Base-by-base conservation (phyloP, 2,329 filamentous ascomycete species). In the Didymella exigua region DNA sequence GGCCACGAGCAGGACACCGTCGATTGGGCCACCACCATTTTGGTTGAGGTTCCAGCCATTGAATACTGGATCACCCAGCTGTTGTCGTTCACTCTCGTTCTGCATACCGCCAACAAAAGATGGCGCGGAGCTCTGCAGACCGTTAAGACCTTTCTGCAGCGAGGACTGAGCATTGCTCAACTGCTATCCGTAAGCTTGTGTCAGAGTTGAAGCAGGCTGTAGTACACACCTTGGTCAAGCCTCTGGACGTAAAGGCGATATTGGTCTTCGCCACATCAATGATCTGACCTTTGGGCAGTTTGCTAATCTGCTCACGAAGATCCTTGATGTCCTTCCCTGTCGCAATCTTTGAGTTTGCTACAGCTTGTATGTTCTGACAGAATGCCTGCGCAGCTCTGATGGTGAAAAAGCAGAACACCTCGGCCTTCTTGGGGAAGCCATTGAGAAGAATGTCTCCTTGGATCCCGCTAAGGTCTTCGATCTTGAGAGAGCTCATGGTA, bases 381-480 rank as follows among this genome's bases (percentile, higher is more conserved):
- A 55, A 55, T 14, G 16, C 34, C 9, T 55, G 52, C 30, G 52
- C 24, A 21, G 52, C 46, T 36, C 52, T 49, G 19, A 55, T 55
- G 14, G 52, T 55, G 19, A 55, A 55, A 24, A 55, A 55, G 19
- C 41, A 50, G 30, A 55, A 55, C 11, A 55, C 45, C n/a, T 55
- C 46, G 13, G 52, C 52, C 36, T 55, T 55, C 36, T 55, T 55
- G 4, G 52, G 52, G 13, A 55, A 55, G 6, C 52, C 52, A 26
- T 55, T 55, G 10, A 55, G 27, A 10, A 55, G 52, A 9, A 55
- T 55, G 37, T 55, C 52, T 37, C 52, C 52, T 19, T 55, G 52
- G 8, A 55, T 55, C 8, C 23, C 19, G 14, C 29, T 38, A 8
- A 55, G 52, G 36, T 55, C 52, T 24, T 46, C 42, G 11, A 55